These are phyloP conservation scores for Lignosus rhinocerotis DNA, from an alignment of 1,284 basidiomycete genomes.

Conservation along the genomic window DNA sequence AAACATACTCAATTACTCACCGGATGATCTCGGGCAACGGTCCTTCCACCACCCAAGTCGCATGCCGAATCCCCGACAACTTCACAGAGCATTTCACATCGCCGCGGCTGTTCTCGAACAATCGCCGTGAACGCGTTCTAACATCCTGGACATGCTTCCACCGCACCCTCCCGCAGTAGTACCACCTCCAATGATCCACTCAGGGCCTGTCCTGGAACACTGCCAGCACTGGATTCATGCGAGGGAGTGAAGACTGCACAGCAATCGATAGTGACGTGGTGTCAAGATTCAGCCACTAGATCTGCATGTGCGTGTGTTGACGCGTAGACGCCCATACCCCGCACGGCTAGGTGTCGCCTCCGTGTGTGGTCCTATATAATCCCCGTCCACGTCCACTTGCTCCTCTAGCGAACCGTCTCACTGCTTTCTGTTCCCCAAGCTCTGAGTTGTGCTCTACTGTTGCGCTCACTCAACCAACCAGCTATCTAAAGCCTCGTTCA, in stretches of 20 bases:
- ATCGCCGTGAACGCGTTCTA: not conserved
- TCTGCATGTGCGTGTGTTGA: not conserved
- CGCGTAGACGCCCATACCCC: not conserved
- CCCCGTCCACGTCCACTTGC: not conserved
- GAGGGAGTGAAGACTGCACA: no score
- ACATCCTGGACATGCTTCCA: not conserved
- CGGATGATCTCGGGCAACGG: no score
- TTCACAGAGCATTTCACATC: not conserved
- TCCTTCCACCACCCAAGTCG: not conserved
- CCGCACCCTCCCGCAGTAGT: not conserved
- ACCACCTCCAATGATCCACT: no score
- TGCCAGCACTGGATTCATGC: no score
- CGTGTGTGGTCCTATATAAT: not conserved
- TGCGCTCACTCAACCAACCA: not conserved
- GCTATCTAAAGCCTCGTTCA: constrained; percentile 3
- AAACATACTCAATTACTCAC: no score
- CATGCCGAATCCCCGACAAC: not conserved
- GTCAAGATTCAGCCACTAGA: not conserved
- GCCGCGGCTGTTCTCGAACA: not conserved
- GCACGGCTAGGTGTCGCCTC: not conserved
- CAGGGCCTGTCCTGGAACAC: no score
- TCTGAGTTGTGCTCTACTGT: constrained; percentile 6
- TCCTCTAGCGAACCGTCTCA: constrained; percentile 15
- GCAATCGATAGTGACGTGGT: not conserved
- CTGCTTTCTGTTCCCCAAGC: constrained; percentile 11